phyloP scores from a whole-genome alignment of 1,139 yeast species.

The Hyphopichia burtonii region DNA sequence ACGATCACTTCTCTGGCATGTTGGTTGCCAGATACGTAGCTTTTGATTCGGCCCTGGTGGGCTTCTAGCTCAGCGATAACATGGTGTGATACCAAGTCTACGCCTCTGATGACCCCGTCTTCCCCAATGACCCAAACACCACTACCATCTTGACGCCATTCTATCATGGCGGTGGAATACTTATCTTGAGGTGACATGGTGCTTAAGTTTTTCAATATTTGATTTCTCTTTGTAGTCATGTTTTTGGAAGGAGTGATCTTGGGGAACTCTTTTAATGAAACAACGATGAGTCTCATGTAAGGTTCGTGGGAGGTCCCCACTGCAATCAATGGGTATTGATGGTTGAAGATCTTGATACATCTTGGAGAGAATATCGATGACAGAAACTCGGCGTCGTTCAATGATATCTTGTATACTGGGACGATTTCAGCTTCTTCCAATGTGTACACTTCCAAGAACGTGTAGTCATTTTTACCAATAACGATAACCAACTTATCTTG shows the following conservation, averaged over 20 bases:
- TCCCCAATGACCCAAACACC: slow-evolving; percentile 75
- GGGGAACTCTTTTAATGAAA: slow-evolving; percentile 36
- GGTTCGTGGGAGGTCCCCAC: slow-evolving; percentile 78
- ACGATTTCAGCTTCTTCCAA: slow-evolving; percentile 12
- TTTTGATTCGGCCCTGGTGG: slow-evolving; percentile 51
- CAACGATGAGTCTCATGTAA: slow-evolving; percentile 62
- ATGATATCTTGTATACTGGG: slow-evolving; percentile 49
- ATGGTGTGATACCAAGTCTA: slow-evolving; percentile 39
- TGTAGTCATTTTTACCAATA: slow-evolving; percentile 60
- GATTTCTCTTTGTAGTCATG: slow-evolving; percentile 30
- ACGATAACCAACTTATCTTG: slow-evolving; percentile 37
- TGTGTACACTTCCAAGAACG: slow-evolving; percentile 51
- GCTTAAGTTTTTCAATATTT: slow-evolving; percentile 55
- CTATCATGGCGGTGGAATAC: slow-evolving; percentile 55
- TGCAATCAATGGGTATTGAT: slow-evolving; percentile 34
- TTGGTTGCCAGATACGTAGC: slow-evolving; percentile 30
- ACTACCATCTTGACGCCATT: slow-evolving; percentile 33
- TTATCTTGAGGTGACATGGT: slow-evolving; percentile 72
- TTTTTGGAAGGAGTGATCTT: slow-evolving; percentile 7
- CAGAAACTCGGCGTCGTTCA: slow-evolving; percentile 76
- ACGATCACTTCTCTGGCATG: slow-evolving; percentile 33
- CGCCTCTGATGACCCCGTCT: slow-evolving; percentile 63
- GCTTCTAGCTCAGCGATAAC: slow-evolving; percentile 24
- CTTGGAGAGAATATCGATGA: slow-evolving; percentile 65
- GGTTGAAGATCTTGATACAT: slow-evolving; percentile 31